phyloP scores from a whole-genome alignment of 352 stramenopile species.

The Phytopythium ostracodes region DNA sequence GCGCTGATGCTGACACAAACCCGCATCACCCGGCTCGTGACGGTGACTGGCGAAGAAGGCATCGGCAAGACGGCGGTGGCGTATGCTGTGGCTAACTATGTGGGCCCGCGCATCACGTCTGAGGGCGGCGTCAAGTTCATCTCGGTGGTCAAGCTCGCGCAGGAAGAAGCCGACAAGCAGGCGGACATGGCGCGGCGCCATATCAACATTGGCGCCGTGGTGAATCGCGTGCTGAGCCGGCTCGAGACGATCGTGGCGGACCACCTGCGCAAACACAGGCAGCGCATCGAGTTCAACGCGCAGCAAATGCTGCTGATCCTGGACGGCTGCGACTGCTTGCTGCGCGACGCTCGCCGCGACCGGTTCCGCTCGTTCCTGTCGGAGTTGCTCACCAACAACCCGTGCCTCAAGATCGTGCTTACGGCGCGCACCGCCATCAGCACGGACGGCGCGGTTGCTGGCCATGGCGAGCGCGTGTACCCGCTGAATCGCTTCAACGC shows the following conservation, averaged over 20 bases:
- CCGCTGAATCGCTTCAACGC: conserved; percentile 59
- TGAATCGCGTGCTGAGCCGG: conserved; percentile 41
- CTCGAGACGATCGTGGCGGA: conserved; percentile 48
- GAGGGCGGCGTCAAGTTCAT: conserved; percentile 71
- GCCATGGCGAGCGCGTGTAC: conserved; percentile 67
- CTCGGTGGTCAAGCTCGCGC: conserved; percentile 48
- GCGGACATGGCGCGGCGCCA: conserved; percentile 41
- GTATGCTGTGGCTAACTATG: conserved; percentile 72
- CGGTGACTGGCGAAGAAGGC: conserved; percentile 67
- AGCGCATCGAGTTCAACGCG: conserved; percentile 41
- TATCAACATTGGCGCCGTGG: conserved; percentile 28
- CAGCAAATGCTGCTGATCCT: conserved; percentile 65
- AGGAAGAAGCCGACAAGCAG: conserved; percentile 56
- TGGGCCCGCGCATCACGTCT: conserved; percentile 68
- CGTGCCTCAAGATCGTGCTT: conserved; percentile 70
- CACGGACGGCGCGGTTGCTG: conserved; percentile 57
- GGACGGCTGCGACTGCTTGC: conserved; percentile 67
- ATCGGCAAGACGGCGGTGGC: conserved; percentile 76
- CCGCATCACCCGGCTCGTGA: conserved; percentile 70
- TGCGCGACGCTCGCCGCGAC: conserved; percentile 43
- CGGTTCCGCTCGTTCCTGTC: conserved; percentile 67
- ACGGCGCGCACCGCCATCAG: conserved; percentile 57
- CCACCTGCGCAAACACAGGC: conserved; percentile 47
- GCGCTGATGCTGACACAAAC: conserved; percentile 76
- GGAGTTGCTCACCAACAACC: conserved; percentile 65